These are phyloP conservation scores for Extremus antarcticus DNA, from an alignment of 495 filamentous ascomycete genomes.

Conservation along the genomic window DNA sequence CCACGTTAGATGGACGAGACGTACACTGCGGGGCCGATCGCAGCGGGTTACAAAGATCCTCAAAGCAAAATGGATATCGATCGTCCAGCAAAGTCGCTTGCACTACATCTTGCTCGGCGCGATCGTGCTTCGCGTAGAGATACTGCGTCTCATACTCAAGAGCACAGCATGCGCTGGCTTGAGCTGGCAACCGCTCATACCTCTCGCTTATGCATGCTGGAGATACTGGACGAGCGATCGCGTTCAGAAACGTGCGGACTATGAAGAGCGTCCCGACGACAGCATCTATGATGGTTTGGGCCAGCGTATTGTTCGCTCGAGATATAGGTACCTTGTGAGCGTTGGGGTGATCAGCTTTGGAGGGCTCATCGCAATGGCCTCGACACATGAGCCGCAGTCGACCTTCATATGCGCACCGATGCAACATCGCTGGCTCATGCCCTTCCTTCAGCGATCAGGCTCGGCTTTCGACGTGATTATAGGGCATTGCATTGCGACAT, in stretches of 20 bases:
- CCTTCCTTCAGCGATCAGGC: constrained; percentile 19
- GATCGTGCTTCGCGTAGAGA: constrained; percentile 22
- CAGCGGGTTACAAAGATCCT: constrained; percentile 15
- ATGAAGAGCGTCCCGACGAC: constrained; percentile 3
- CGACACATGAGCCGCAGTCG: constrained; percentile 11
- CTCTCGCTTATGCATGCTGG: constrained; percentile 14
- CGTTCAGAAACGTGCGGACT: background rate
- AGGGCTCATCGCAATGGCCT: constrained; percentile 9
- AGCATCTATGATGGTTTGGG: constrained; percentile 8
- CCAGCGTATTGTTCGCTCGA: constrained; percentile 6
- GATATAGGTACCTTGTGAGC: constrained; percentile 17
- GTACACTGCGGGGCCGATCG: constrained; percentile 14
- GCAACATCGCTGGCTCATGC: constrained; percentile 8
- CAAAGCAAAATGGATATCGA: background rate
- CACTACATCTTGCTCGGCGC: constrained; percentile 15
- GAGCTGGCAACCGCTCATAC: constrained; percentile 16
- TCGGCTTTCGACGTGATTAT: constrained; percentile 17
- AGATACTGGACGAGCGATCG: constrained; percentile 7
- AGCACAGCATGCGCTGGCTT: constrained; percentile 21
- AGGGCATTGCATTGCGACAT: constrained; percentile 11
- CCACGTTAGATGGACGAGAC: constrained; percentile 4
- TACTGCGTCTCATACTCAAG: constrained; percentile 17
- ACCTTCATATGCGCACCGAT: constrained; percentile 25
- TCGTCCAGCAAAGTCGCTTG: too few relatives aligned
- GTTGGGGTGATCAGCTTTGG: constrained; percentile 17